phyloP scores from a whole-genome alignment of 805 yeast species.

The Yamadazyma tumulicola region DNA sequence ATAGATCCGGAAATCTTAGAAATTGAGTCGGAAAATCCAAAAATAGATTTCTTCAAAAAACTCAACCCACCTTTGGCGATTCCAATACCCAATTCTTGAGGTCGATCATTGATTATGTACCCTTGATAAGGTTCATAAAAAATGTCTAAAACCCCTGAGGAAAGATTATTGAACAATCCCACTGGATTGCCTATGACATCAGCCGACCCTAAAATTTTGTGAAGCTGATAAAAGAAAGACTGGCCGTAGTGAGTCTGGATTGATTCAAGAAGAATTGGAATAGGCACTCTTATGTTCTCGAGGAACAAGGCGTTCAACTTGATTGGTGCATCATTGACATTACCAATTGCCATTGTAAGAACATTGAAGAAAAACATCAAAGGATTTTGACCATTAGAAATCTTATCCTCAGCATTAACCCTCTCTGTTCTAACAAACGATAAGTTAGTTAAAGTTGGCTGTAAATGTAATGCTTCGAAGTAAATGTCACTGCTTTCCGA shows the following conservation, averaged over 20 bases:
- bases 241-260: slow-evolving; percentile 86
- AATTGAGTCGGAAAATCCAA: slow-evolving; percentile 90
- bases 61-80: slow-evolving; percentile 94
- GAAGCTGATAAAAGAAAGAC: slow-evolving; percentile 86
- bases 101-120: slow-evolving; percentile 87
- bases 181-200: slow-evolving; percentile 97
- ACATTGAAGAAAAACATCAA: slow-evolving; percentile 77
- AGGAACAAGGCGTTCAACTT: slow-evolving; percentile 80
- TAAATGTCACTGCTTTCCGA: slow-evolving; percentile 70
- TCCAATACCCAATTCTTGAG: slow-evolving; percentile 93
- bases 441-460: slow-evolving; percentile 83
- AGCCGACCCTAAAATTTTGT: slow-evolving; percentile 92
- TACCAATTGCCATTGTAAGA: slow-evolving; percentile 94
- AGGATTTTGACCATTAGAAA: slow-evolving; percentile 52
- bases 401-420: slow-evolving; percentile 60
- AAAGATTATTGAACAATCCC: slow-evolving; percentile 86
- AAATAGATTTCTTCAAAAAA: slow-evolving; percentile 90
- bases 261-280: slow-evolving; percentile 66
- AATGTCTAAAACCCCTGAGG: slow-evolving; percentile 94
- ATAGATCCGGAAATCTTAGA: slow-evolving; percentile 90
- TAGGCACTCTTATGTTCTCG: slow-evolving; percentile 86
- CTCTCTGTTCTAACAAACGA: slow-evolving; percentile 90
- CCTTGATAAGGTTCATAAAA: slow-evolving; percentile 98
- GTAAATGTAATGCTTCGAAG: slow-evolving; percentile 88
- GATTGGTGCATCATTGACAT: slow-evolving; percentile 95